A percentile compares a stretch with the other conserved stretches of the same genome.
phyloP scores from a whole-genome alignment of 176 grass and related monocot genomes.

The Thinopyrum elongatum region DNA sequence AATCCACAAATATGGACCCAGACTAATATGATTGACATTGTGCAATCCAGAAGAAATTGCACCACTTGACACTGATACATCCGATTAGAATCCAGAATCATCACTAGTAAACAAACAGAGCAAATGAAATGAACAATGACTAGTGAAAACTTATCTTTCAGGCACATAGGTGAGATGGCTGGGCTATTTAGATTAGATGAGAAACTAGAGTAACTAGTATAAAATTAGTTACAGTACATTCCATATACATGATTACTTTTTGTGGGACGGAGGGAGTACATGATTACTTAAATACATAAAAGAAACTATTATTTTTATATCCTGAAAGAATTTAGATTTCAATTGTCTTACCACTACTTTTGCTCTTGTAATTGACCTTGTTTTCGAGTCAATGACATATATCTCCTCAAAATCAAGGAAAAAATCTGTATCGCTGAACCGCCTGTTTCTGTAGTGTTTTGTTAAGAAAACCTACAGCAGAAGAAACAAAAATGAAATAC shows the following conservation, averaged over 20 bases:
- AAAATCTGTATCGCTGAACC: constrained; percentile 64
- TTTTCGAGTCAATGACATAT: constrained; percentile 93
- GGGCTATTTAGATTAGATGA: not conserved
- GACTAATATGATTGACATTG: not conserved
- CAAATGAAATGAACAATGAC: not conserved
- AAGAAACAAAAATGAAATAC: not conserved
- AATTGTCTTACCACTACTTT: constrained; percentile 78
- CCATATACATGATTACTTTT: not conserved
- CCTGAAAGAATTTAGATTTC: not conserved
- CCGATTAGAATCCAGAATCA: not conserved
- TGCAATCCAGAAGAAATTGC: not conserved
- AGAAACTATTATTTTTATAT: not conserved
- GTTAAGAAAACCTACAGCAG: constrained; percentile 83
- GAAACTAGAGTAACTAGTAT: not conserved
- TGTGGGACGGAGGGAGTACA: no score
- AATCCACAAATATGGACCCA: not conserved
- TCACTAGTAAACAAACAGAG: not conserved
- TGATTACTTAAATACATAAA: not conserved
- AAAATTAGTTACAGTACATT: not conserved
- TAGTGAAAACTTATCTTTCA: not conserved
- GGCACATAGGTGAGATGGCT: not conserved
- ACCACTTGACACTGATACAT: not conserved
- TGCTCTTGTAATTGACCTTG: constrained; percentile 82
- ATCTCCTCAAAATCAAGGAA: constrained; percentile 98
- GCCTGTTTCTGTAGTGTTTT: constrained; percentile 89